Evolutionary conservation across 352 stramenopile genomes (phyloP), one percentile per base, ranked within the genome.

Genomic region (Pythium volutum): DNA sequence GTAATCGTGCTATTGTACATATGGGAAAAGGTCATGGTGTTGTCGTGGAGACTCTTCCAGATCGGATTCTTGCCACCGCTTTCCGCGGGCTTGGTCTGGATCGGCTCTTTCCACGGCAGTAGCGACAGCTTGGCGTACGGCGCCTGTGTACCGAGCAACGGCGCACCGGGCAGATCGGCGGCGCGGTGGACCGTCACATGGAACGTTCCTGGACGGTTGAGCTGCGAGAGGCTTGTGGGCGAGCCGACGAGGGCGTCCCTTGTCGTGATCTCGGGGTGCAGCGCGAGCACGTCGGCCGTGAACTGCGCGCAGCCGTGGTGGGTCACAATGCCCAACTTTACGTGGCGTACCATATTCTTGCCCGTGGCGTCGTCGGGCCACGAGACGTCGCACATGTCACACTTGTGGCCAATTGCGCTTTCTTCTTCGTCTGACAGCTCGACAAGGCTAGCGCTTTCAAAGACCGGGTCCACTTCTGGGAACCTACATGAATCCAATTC

Each of bases 1-100:
- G 85, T 95, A 70, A 93, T 93, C 14, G 75, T 85, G 63, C 84
- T 93, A 71, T 93, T 95, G 74, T 93, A 95, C 78, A 93, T 91
- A 71, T 95, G 86, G 31, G 85, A 81, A 43, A 95, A 88, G 23
- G 88, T 79, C 79, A 93, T 88, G 57, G 67, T 73, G 51, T 93
- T 93, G 57, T 91, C 81, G 55, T 93, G 81, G 42, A 73, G 72
- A 54, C 56, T 78, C 38, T 76, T 81, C 84, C 84, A 95, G 23
- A 87, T 68, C 20, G 86, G 86, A 55, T 91, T 83, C 11, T 79
- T 79, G 4, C 84, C 86, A 23, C 86, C 84, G 43, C 77, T 88
- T 56, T 93, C 82, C 15, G 76, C 74, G 1, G 84, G 70, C 50
- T 91, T 91, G 1, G 86, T 95, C 60, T 93, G 84, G 46, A 87